A percentile compares a stretch with the other conserved stretches of the same genome.
Conservation (phyloP, 495 filamentous ascomycete species). For the Talaromyces nanjingensis region DNA sequence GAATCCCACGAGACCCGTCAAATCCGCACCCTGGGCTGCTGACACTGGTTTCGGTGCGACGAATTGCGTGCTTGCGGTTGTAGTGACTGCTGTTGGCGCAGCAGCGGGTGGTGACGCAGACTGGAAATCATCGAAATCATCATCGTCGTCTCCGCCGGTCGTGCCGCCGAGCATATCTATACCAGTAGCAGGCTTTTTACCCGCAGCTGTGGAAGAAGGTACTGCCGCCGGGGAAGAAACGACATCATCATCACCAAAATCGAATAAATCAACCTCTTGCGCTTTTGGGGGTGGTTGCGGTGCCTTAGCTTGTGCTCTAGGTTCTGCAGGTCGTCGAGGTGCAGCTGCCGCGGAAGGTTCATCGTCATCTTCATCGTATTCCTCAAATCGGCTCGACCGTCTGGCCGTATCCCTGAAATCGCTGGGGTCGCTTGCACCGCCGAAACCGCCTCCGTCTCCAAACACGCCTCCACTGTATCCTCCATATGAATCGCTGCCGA, state of each 20-base stretch:
- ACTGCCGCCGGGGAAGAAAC: constrained; percentile 19
- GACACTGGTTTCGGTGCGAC: constrained; percentile 79
- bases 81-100: constrained; percentile 57
- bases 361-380: constrained; percentile 95
- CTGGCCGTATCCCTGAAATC: constrained; percentile 63
- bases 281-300: constrained; percentile 64
- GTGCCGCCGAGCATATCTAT: constrained; percentile 49
- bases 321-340: constrained; percentile 33
- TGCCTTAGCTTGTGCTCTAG: constrained; percentile 35
- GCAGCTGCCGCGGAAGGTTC: constrained; percentile 45
- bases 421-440: constrained; percentile 51
- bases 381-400: constrained; percentile 75
- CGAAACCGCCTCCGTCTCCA: constrained; percentile 87
- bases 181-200: constrained; percentile 40
- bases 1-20: constrained; percentile 73
- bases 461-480: constrained; percentile 84
- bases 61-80: constrained; percentile 60
- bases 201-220: constrained; percentile 41
- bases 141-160: constrained; percentile 57
- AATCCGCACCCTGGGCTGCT: constrained; percentile 67
- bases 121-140: constrained; percentile 98
- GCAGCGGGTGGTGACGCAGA: constrained; percentile 58
- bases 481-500: constrained; percentile 78
- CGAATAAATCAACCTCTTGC: constrained; percentile 81
- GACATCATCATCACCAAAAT: constrained; percentile 70